Evolutionary conservation across 2,329 filamentous ascomycete species (phyloP).

Genomic region (Aspergillus tanneri): DNA sequence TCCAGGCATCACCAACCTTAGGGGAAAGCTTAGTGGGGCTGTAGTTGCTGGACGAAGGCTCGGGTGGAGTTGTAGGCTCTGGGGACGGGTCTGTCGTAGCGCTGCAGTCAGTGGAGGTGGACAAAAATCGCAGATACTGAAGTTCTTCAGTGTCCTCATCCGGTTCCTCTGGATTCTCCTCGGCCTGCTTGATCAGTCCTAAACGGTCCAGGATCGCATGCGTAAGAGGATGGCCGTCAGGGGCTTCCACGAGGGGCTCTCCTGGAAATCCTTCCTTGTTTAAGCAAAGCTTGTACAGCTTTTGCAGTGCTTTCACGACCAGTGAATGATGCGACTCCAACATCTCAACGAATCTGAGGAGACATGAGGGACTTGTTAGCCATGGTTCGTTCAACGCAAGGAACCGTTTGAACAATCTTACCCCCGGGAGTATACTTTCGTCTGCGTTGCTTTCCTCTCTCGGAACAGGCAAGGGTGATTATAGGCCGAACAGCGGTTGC

Average conservation of each 20-base stretch:
- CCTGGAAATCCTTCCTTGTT: slow-evolving; percentile 46
- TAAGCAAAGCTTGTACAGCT: slow-evolving; percentile 43
- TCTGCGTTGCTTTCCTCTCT: slow-evolving; percentile 45
- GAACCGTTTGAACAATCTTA: slow-evolving; percentile 21
- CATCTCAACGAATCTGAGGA: slow-evolving; percentile 45
- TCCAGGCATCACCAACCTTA: slow-evolving; percentile 19
- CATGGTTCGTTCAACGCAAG: not conserved
- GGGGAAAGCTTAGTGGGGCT: slow-evolving; percentile 22
- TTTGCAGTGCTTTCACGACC: slow-evolving; percentile 44
- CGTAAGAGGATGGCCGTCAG: slow-evolving; percentile 43
- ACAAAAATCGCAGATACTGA: slow-evolving; percentile 37
- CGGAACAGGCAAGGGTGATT: slow-evolving; percentile 47
- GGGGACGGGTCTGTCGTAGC: slow-evolving; percentile 41
- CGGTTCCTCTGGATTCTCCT: slow-evolving; percentile 38
- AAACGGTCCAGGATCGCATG: slow-evolving; percentile 45
- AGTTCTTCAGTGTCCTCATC: slow-evolving; percentile 38
- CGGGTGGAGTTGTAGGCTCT: slow-evolving; percentile 36
- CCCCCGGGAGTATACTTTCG: slow-evolving; percentile 47
- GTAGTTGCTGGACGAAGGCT: slow-evolving; percentile 27
- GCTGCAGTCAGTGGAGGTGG: slow-evolving; percentile 38
- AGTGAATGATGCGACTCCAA: slow-evolving; percentile 45
- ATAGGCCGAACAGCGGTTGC: slow-evolving; percentile 45
- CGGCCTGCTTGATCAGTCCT: slow-evolving; percentile 45
- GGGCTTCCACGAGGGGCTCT: slow-evolving; percentile 39
- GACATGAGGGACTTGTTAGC: slow-evolving; percentile 4